Base-by-base conservation (phyloP, 495 filamentous ascomycete genomes). In the Mytilinidion resinicola region DNA sequence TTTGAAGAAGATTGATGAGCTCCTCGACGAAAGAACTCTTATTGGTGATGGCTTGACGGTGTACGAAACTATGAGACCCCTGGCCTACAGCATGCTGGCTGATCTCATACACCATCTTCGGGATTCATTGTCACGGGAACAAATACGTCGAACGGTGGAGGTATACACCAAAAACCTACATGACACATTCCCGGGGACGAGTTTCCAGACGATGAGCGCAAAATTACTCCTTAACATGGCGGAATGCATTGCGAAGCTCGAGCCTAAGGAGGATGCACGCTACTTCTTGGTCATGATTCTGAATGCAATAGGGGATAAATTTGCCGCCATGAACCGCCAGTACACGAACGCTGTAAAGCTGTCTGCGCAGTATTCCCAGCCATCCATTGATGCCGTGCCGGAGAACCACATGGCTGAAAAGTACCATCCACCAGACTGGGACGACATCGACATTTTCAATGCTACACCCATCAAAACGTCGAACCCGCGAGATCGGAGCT, bases 161-260 rank as follows among this genome's bases (percentile, higher is more conserved):
- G 95, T 97, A 7, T 99, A 97, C 70, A 96, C 93, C 4, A 90
- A 88, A 64, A 97, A 97, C 62, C 78, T 99, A 20, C 91, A 95
- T 63, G 95, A 97, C 69, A 88, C 88, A 59, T 95, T 96, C 64
- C 95, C 95, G 1, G 95, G 95, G 12, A 97, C 95, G 4, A 97
- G 93, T 70, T 99, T 97, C 69, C 95, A 99, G 70, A 99, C 95
- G 0, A 99, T 99, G 95, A 97, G 93, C 66, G 95, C 95, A 3
- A 99, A 97, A 70, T 77, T 99, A 3, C 76, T 99, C 3, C 74
- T 99, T 51, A 99, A 99, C 70, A 89, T 99, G 88, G 93, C 93
- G 0, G 95, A 97, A 66, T 91, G 87, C 70, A 99, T 99, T 63
- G 90, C 92, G 0, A 89, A 87, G 68, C 78, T 99, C 53, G 85